Base-by-base conservation (phyloP, 176 grass and related monocot genomes). In the Oryza australiensis region DNA sequence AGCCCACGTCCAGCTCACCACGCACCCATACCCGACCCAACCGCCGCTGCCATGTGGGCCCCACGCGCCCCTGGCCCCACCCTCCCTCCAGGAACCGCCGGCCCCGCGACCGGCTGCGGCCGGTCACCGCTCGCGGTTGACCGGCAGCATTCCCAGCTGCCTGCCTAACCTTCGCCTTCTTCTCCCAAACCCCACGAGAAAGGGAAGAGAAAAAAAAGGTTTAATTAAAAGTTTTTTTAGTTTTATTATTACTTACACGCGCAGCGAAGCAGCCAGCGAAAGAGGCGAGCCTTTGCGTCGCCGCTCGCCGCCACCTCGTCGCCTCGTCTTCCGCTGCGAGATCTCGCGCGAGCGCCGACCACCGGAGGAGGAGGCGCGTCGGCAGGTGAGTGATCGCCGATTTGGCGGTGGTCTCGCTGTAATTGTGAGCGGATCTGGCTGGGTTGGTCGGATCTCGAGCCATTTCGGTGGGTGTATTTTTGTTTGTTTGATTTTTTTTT, bases 401-500 rank as follows among this genome's bases (percentile, higher is more conserved):
- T 55, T 53, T 18, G 24, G 3, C 30, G 23, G 37, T 13, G 6
- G 12, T 24, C 33, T 42, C 4, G 66, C 29, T 38, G 45, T 26
- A 64, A 37, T 83, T 43, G 72, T 24, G 26, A 30, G 15, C 51
- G 88, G 88, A 90, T 90, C 88, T 83, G 83, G 78, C 46, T 32
- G 68, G 82, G 88, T 88, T 83, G 83, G 78, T 46, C 41, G 73
- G 82, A 91, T 91, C 86, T 88, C 86, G 73, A 27, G 34, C 38
- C 59, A 60, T 88, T 88, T 84, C 42, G 30, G 59, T 53, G 41
- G 28, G 34, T 5, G 24, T 1, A 0, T 23, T 37, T 57, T 18
- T 33, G 65, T 66, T 57, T 89, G 82, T 76, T 60, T 33, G n/a
- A n/a, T 64, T 1, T 62, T 77, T 64, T 64, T 14, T 37, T 46